A percentile compares a stretch with the other conserved stretches of the same genome.
Conservation (phyloP, 192 early-diverging fungal species). For the Rhizophagus clarus region DNA sequence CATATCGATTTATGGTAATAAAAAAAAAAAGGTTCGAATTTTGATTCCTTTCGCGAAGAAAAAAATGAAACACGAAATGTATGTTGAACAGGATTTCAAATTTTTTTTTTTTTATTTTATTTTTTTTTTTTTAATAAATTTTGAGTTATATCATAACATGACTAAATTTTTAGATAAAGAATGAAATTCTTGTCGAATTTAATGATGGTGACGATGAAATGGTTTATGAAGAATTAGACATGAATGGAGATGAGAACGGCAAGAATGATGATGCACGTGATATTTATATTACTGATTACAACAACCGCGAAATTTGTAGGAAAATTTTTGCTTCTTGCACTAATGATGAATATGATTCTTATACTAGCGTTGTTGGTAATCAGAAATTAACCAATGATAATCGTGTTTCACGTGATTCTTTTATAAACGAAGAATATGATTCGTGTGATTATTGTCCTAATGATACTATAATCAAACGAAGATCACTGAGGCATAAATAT, state of each 20-base stretch:
- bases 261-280: too few species aligned
- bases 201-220: too few species aligned
- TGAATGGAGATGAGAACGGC: too few species aligned
- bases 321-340: background rate
- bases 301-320: background rate
- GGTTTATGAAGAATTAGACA: too few species aligned
- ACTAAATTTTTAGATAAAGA: too few species aligned
- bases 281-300: too few species aligned
- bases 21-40: background rate
- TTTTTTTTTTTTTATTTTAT: background rate
- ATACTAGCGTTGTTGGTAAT: too few species aligned
- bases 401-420: background rate
- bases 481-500: background rate
- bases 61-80: background rate
- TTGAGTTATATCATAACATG: too few species aligned
- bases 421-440: background rate
- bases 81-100: background rate
- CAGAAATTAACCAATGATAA: background rate
- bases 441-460: background rate
- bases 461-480: background rate
- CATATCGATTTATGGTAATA: too few species aligned
- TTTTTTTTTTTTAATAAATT: background rate
- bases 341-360: background rate
- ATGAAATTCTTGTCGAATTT: too few species aligned
- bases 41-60: background rate